These are phyloP conservation scores for Plasmopara halstedii DNA, from an alignment of 352 stramenopile genomes.

Conservation along the genomic window DNA sequence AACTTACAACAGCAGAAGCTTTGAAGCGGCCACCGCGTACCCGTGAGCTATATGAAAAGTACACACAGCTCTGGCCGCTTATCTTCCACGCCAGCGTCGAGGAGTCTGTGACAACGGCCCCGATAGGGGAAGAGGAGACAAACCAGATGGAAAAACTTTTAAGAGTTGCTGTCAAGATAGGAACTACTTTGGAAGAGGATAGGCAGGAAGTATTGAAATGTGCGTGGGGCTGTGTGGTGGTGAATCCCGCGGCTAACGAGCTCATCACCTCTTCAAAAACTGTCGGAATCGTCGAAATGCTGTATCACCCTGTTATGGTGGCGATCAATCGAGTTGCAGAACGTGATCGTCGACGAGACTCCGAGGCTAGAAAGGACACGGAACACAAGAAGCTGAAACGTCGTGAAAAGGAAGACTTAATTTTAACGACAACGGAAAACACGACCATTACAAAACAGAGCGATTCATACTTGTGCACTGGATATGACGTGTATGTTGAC, in stretches of 20 bases:
- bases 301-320: conserved; percentile 71
- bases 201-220: conserved; percentile 21
- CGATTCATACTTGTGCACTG: conserved; percentile 84
- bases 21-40: conserved; percentile 49
- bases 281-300: conserved; percentile 16
- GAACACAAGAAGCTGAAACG: conserved; percentile 30
- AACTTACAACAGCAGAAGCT: conserved; percentile 35
- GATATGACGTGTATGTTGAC: conserved; percentile 83
- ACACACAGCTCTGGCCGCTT: conserved; percentile 62
- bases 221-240: conserved; percentile 43
- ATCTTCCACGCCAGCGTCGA: conserved; percentile 76
- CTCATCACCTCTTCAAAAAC: conserved; percentile 24
- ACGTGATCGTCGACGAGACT: conserved; percentile 41
- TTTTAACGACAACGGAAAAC: background rate
- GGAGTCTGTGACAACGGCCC: conserved; percentile 26
- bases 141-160: conserved; percentile 22
- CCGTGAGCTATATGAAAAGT: conserved; percentile 46
- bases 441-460: conserved; percentile 5
- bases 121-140: conserved; percentile 35
- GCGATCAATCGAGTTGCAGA: conserved; percentile 55
- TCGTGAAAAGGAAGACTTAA: conserved; percentile 5
- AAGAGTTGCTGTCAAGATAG: conserved; percentile 16
- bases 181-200: conserved; percentile 9
- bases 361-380: conserved; percentile 7
- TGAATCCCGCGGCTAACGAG: conserved; percentile 32